Evolutionary conservation across 768 basidiomycete species (phyloP).

Genomic region (Macrolepiota dolichaula): DNA sequence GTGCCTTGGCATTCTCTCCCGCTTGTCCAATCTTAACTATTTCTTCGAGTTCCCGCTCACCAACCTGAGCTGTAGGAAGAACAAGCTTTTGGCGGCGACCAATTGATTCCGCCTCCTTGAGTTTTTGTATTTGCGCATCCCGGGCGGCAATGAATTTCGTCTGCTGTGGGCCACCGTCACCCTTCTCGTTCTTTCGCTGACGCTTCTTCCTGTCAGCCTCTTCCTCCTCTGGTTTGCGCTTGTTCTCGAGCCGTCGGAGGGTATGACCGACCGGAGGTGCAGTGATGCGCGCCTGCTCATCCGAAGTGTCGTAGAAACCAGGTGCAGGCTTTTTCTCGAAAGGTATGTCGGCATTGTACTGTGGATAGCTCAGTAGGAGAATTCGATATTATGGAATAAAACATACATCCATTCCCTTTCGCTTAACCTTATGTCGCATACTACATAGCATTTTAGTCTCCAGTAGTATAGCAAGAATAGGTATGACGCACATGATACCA

Average conservation of each 20-base stretch:
- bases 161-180: slow-evolving; percentile 59
- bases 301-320: slow-evolving; percentile 96
- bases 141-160: slow-evolving; percentile 96
- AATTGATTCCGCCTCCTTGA: slow-evolving; percentile 97
- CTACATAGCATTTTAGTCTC: slow-evolving; percentile 30
- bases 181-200: slow-evolving; percentile 74
- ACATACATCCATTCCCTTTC: slow-evolving; percentile 95
- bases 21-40: slow-evolving; percentile 98
- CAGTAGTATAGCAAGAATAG: not conserved
- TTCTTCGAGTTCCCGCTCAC: slow-evolving; percentile 92
- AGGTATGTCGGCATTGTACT: slow-evolving; percentile 98
- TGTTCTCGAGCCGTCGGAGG: slow-evolving; percentile 90
- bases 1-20: slow-evolving; percentile 81
- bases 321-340: slow-evolving; percentile 96
- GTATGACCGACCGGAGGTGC: slow-evolving; percentile 91
- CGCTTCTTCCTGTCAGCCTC: slow-evolving; percentile 92
- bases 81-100: slow-evolving; percentile 81
- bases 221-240: slow-evolving; percentile 91
- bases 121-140: slow-evolving; percentile 95
- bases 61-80: slow-evolving; percentile 88
- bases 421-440: slow-evolving; percentile 92
- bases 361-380: slow-evolving; percentile 8
- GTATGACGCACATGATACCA: slow-evolving; percentile 78
- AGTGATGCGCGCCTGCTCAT: slow-evolving; percentile 84
- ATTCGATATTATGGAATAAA: not conserved